Evolutionary conservation across 2,329 filamentous ascomycete genomes (phyloP).

Genomic region (Cryphonectria naterciae): DNA sequence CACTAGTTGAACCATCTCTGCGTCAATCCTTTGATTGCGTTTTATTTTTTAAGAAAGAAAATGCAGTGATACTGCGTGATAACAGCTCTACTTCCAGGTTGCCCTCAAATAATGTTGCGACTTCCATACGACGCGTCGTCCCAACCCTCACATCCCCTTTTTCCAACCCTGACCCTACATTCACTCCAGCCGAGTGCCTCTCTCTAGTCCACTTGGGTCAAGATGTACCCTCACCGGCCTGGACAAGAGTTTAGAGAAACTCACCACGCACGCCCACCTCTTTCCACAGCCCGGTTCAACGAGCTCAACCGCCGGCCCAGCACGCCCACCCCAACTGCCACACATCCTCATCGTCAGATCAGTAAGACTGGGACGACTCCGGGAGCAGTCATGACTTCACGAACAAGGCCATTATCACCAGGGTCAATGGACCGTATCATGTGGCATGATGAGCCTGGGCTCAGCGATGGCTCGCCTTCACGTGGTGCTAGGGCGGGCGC

Average conservation of each 20-base stretch:
- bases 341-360: not conserved
- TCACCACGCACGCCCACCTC: not conserved
- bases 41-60: not conserved
- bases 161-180: not conserved
- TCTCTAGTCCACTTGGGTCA: not conserved
- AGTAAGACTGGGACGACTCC: not conserved
- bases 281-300: not conserved
- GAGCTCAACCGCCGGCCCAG: not conserved
- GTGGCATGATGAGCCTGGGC: not conserved
- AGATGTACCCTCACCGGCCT: not conserved
- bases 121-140: not conserved
- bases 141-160: not conserved
- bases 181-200: not conserved
- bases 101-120: not conserved
- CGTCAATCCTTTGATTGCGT: not conserved
- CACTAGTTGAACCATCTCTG: not conserved
- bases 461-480: not conserved
- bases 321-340: not conserved
- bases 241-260: not conserved
- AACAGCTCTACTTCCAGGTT: not conserved
- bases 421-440: not conserved
- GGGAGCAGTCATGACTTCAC: not conserved
- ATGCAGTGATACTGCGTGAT: not conserved
- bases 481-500: not conserved
- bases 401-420: too few species aligned